Evolutionary conservation across 441 rosid genomes (phyloP).

Genomic region (Brassica hybrid): DNA sequence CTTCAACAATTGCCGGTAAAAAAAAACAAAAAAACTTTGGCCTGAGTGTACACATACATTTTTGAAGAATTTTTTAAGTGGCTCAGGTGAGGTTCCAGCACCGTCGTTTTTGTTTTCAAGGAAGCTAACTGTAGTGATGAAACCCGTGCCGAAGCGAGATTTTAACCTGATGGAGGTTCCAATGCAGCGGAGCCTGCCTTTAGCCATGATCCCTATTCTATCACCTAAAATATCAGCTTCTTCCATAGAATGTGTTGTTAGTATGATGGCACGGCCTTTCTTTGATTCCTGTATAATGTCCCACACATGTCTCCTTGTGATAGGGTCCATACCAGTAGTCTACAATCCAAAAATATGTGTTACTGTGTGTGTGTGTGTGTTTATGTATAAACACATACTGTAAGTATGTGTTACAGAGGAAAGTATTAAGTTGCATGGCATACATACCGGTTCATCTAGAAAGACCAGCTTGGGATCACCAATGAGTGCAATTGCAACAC

Average conservation of each 20-base stretch:
- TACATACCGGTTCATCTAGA: constrained; percentile 76
- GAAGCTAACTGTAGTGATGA: constrained; percentile 78
- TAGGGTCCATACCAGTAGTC: constrained; percentile 95
- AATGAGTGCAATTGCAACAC: constrained; percentile 87
- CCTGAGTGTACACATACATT: constrained; percentile 47
- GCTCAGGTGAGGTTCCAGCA: constrained; percentile 45
- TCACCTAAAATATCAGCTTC: constrained; percentile 94
- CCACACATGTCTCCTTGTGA: constrained; percentile 97
- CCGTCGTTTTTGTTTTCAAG: constrained; percentile 43
- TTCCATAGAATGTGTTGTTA: constrained; percentile 96
- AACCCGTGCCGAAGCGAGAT: constrained; percentile 91
- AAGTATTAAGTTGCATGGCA: neutral
- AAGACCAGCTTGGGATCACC: constrained; percentile 90
- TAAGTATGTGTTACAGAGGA: neutral
- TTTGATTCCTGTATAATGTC: constrained; percentile 86
- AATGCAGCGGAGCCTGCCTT: constrained; percentile 86
- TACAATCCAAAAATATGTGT: constrained; percentile 36
- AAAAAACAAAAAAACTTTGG: neutral
- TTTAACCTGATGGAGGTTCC: constrained; percentile 92
- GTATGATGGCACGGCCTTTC: constrained; percentile 79
- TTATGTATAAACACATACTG: neutral
- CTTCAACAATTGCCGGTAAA: neutral
- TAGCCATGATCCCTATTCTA: constrained; percentile 94
- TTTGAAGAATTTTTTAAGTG: constrained; percentile 73
- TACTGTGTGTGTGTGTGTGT: neutral